phyloP scores from a whole-genome alignment of 2,329 filamentous ascomycete genomes.

The Phoma sp. region DNA sequence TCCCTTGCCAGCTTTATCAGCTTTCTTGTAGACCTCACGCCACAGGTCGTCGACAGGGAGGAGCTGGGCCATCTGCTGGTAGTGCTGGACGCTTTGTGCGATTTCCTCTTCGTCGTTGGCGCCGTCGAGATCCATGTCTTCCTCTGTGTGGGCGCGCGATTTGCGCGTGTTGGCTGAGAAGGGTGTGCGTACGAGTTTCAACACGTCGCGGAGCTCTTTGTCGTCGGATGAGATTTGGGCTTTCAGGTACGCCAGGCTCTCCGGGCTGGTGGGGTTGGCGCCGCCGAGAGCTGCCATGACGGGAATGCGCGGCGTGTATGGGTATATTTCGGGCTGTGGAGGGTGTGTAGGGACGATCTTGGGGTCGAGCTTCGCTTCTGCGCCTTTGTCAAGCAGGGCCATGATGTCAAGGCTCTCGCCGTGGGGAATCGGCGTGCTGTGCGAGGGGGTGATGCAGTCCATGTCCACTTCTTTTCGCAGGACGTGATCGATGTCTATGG shows the following conservation, averaged over 20 bases:
- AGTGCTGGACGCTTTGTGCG: slow-evolving; percentile 23
- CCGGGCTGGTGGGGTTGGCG: slow-evolving; percentile 44
- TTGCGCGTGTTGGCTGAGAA: neutral
- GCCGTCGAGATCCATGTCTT: slow-evolving; percentile 13
- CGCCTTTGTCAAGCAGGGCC: slow-evolving; percentile 76
- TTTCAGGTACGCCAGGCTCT: slow-evolving; percentile 69
- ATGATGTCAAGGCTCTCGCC: slow-evolving; percentile 88
- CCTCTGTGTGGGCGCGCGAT: slow-evolving; percentile 6
- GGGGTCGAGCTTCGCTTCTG: slow-evolving; percentile 72
- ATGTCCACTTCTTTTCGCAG: slow-evolving; percentile 98
- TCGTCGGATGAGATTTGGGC: slow-evolving; percentile 83
- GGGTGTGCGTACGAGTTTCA: slow-evolving; percentile 59
- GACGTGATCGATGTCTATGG: slow-evolving; percentile 92
- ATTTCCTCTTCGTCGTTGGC: slow-evolving; percentile 18
- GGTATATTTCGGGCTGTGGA: slow-evolving; percentile 67
- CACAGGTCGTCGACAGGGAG: slow-evolving; percentile 36
- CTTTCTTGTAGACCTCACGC: slow-evolving; percentile 21
- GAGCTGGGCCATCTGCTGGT: slow-evolving; percentile 37
- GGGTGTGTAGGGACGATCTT: slow-evolving; percentile 62
- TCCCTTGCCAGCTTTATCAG: neutral
- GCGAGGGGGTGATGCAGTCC: slow-evolving; percentile 92
- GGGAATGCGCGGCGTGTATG: slow-evolving; percentile 73
- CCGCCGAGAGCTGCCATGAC: slow-evolving; percentile 76
- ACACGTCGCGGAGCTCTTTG: slow-evolving; percentile 73
- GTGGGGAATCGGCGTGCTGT: slow-evolving; percentile 76